phyloP scores from a whole-genome alignment of 2,329 filamentous ascomycete genomes.

The Esteya vermicola region DNA sequence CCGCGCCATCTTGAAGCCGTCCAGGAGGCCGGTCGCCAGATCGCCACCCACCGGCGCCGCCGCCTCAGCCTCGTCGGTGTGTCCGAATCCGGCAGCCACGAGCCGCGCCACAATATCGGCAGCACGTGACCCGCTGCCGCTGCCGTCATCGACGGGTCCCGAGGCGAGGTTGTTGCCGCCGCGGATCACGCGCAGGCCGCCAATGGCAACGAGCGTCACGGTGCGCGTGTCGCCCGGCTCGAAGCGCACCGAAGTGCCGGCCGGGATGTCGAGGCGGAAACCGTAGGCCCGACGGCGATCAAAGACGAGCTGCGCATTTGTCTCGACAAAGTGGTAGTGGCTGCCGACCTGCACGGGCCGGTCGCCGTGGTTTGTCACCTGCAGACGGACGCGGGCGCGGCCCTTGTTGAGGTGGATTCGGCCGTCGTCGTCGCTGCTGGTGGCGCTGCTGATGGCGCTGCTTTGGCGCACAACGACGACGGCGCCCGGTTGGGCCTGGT shows the following conservation, averaged over 20 bases:
- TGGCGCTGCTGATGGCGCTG: no score
- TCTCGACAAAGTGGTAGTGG: conserved; percentile 93
- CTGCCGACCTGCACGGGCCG: conserved; percentile 85
- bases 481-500: conserved; percentile 61
- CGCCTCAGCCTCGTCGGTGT: conserved; percentile 46
- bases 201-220: conserved; percentile 80
- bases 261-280: conserved; percentile 75
- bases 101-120: conserved; percentile 55
- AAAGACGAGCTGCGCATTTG: conserved; percentile 81
- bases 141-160: conserved; percentile 55
- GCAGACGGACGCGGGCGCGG: conserved; percentile 57
- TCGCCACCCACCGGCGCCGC: conserved; percentile 47
- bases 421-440: conserved; percentile 15
- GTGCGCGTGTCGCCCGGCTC: conserved; percentile 89
- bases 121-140: conserved; percentile 49
- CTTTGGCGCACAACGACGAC: conserved; percentile 40
- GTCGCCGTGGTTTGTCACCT: conserved; percentile 76
- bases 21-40: no score
- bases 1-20: conserved; percentile 63
- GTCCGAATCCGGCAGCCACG: conserved; percentile 62
- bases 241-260: conserved; percentile 84
- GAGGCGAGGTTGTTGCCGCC: conserved; percentile 73
- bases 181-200: conserved; percentile 61
- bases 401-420: conserved; percentile 63
- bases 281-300: conserved; percentile 74